phyloP scores from a whole-genome alignment of 2,329 filamentous ascomycete species.

The Pseudocercospora fuligena region DNA sequence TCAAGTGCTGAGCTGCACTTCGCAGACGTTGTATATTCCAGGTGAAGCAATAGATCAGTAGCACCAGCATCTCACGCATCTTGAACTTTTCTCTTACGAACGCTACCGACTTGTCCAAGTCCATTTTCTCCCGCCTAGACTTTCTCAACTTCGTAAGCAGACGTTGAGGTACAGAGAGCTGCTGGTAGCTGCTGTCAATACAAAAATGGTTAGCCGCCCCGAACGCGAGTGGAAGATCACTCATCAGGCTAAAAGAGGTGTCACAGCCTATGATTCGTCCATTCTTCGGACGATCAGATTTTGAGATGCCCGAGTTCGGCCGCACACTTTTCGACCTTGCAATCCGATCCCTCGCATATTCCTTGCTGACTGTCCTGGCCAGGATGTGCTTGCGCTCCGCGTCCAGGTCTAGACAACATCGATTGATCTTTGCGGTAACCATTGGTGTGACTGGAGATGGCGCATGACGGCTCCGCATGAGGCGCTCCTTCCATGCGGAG shows the following conservation, averaged over 20 bases:
- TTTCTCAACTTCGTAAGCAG: slow-evolving; percentile 37
- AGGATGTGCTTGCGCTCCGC: neutral
- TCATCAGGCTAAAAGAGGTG: slow-evolving; percentile 28
- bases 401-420: neutral
- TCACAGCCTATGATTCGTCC: slow-evolving; percentile 7
- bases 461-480: neutral
- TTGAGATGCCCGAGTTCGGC: slow-evolving; percentile 1
- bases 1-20: too few species aligned
- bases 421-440: neutral
- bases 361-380: neutral
- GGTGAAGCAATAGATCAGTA: too few species aligned
- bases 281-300: neutral
- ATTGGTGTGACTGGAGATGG: neutral
- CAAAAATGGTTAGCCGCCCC: neutral
- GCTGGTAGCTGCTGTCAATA: too few species aligned
- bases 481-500: neutral
- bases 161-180: slow-evolving; percentile 34
- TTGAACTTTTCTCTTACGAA: too few species aligned
- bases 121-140: slow-evolving; percentile 35
- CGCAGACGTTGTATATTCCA: too few species aligned
- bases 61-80: too few species aligned
- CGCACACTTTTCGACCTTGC: neutral
- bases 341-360: neutral
- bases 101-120: too few species aligned
- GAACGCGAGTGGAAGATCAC: neutral